A percentile compares a stretch with the other conserved stretches of the same genome.
Evolutionary conservation across 331 rosid species (phyloP).

Genomic region (Malus hybrid): DNA sequence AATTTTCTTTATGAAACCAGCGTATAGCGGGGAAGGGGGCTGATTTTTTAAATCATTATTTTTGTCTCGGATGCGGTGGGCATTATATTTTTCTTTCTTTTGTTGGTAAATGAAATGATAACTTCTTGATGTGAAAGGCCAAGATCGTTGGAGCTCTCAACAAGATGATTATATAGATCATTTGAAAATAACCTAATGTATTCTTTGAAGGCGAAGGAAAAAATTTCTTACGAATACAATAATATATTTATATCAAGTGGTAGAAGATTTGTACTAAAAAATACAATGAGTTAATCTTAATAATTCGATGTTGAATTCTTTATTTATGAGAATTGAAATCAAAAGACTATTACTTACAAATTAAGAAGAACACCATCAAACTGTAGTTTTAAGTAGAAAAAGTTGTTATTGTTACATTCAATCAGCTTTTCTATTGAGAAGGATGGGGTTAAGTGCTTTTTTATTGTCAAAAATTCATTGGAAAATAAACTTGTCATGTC

Average conservation of each 20-base stretch:
- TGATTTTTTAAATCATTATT: slow-evolving; percentile 17
- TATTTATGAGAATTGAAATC: too few relatives aligned
- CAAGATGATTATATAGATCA: not conserved
- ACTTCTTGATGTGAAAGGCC: slow-evolving; percentile 30
- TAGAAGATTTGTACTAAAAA: too few relatives aligned
- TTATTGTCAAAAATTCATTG: slow-evolving; percentile 3
- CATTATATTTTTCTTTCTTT: not conserved
- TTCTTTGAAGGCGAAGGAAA: not conserved
- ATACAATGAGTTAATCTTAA: too few relatives aligned
- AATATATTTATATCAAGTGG: too few relatives aligned
- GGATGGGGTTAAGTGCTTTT: not conserved
- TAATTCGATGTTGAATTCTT: too few relatives aligned
- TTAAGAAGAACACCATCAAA: too few relatives aligned
- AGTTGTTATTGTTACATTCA: not conserved
- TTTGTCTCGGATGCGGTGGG: slow-evolving; percentile 21
- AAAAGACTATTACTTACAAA: too few relatives aligned
- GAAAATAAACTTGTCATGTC: slow-evolving; percentile 2
- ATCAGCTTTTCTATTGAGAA: not conserved
- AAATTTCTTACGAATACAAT: not conserved
- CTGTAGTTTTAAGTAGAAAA: not conserved
- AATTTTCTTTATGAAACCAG: too few relatives aligned
- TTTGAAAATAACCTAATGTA: not conserved
- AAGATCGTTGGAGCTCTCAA: slow-evolving; percentile 30
- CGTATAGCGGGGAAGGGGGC: not conserved
- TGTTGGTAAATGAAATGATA: not conserved